phyloP scores from a whole-genome alignment of 2,329 filamentous ascomycete species.

The Trichophyton equinum region DNA sequence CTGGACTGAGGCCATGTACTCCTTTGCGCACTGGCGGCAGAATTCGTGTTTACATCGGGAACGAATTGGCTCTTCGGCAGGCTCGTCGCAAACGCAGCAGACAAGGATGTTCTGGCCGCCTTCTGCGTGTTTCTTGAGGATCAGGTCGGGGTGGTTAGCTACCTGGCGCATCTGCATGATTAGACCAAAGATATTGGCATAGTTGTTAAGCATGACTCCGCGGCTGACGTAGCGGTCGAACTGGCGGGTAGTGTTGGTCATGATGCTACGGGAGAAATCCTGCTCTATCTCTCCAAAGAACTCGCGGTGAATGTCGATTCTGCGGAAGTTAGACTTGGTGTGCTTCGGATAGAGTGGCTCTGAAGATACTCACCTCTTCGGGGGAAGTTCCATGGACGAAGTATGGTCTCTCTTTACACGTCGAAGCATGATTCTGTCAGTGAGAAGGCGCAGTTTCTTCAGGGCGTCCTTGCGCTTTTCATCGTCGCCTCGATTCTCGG shows the following conservation, averaged over 20 bases:
- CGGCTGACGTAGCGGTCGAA: constrained; percentile 94
- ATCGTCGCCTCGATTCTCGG: constrained; percentile 40
- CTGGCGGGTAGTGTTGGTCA: constrained; percentile 75
- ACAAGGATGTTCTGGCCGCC: constrained; percentile 82
- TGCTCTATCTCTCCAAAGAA: constrained; percentile 96
- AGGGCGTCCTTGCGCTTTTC: constrained; percentile 57
- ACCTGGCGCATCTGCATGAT: constrained; percentile 99
- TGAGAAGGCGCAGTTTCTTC: constrained; percentile 71
- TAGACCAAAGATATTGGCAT: constrained; percentile 95
- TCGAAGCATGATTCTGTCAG: constrained; percentile 87
- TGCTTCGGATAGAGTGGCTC: neutral
- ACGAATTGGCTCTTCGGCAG: constrained; percentile 84
- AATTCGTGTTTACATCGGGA: constrained; percentile 91
- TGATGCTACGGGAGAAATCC: constrained; percentile 90
- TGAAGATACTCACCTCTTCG: constrained; percentile 52
- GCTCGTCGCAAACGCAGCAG: constrained; percentile 92
- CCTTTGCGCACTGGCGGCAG: constrained; percentile 67
- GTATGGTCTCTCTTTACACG: constrained; percentile 90
- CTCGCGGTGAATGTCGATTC: constrained; percentile 75
- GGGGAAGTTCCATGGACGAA: constrained; percentile 87
- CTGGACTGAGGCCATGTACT: constrained; percentile 67
- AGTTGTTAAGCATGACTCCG: constrained; percentile 90
- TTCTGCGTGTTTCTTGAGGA: constrained; percentile 74
- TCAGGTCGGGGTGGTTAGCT: constrained; percentile 87
- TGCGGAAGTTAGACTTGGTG: constrained; percentile 13